Percentiles rank a stretch among this genome's conserved stretches.
These are phyloP conservation scores for Aspergillus versicolor DNA, from an alignment of 2,329 filamentous ascomycete genomes.

Conservation along the genomic window DNA sequence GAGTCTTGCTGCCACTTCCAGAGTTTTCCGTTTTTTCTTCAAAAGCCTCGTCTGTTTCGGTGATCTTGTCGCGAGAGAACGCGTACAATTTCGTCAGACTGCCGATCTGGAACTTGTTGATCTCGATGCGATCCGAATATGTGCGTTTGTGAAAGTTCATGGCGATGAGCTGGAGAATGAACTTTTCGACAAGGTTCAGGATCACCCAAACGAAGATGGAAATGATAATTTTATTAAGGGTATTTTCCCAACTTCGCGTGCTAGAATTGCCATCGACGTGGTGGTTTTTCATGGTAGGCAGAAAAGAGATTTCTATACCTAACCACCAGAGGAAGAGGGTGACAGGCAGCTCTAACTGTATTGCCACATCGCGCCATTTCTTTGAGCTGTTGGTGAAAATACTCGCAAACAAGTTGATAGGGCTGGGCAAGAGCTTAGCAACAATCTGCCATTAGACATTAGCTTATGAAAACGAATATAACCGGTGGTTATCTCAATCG, in stretches of 20 bases:
- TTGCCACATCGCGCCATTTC: constrained; percentile 90
- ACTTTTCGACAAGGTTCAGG: constrained; percentile 86
- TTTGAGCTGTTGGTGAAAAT: constrained; percentile 83
- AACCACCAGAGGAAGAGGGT: constrained; percentile 93
- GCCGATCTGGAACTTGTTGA: constrained; percentile 87
- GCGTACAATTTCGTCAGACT: constrained; percentile 64
- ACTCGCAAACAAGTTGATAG: constrained; percentile 64
- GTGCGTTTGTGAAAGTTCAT: constrained; percentile 90
- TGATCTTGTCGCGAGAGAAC: constrained; percentile 64
- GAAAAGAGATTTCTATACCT: constrained; percentile 79
- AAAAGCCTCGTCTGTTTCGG: constrained; percentile 73
- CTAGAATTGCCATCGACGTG: constrained; percentile 53
- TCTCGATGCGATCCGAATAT: constrained; percentile 84
- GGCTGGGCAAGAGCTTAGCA: constrained; percentile 63
- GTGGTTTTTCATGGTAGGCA: constrained; percentile 74
- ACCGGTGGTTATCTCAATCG: neutral
- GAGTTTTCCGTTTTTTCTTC: constrained; percentile 53
- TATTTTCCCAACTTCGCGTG: constrained; percentile 67
- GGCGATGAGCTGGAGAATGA: constrained; percentile 91
- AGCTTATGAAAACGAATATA: neutral
- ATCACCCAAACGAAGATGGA: constrained; percentile 75
- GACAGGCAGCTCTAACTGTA: constrained; percentile 78
- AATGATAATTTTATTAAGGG: constrained; percentile 82
- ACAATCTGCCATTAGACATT: constrained; percentile 47
- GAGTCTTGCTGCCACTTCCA: constrained; percentile 67